phyloP scores from a whole-genome alignment of 495 filamentous ascomycete species.

The Paragyromitra xinjiangensis region DNA sequence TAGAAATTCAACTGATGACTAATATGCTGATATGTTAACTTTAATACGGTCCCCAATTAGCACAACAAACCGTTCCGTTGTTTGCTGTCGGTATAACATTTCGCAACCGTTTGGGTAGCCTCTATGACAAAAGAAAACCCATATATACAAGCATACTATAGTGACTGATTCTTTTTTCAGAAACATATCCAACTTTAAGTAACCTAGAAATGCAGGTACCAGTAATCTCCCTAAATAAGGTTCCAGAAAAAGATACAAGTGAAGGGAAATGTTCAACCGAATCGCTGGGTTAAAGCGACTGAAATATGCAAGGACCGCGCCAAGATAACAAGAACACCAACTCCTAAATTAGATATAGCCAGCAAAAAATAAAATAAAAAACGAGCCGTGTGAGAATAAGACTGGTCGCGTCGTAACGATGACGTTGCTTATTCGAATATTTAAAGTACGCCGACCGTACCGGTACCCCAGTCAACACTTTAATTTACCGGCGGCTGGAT shows the following conservation, averaged over 20 bases:
- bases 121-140: background rate
- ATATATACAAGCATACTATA: conserved; percentile 2
- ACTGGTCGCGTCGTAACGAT: background rate
- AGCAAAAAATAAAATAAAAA: background rate
- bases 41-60: background rate
- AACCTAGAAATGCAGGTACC: conserved; percentile 16
- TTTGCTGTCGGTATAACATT: background rate
- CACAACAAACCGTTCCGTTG: background rate
- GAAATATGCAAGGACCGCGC: conserved; percentile 1
- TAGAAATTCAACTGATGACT: background rate
- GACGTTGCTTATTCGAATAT: background rate
- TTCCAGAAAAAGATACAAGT: background rate
- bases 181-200: background rate
- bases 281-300: background rate
- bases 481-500: conserved; percentile 13
- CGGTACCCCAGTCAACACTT: conserved; percentile 3
- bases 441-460: background rate
- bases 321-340: conserved; percentile 9
- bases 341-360: background rate
- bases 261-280: background rate
- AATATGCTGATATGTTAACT: conserved; percentile 7
- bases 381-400: background rate
- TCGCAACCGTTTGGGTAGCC: background rate
- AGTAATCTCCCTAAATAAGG: conserved; percentile 8
- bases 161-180: background rate